phyloP scores from a whole-genome alignment of 192 early-diverging fungal genomes.

The Allomyces arbusculus region DNA sequence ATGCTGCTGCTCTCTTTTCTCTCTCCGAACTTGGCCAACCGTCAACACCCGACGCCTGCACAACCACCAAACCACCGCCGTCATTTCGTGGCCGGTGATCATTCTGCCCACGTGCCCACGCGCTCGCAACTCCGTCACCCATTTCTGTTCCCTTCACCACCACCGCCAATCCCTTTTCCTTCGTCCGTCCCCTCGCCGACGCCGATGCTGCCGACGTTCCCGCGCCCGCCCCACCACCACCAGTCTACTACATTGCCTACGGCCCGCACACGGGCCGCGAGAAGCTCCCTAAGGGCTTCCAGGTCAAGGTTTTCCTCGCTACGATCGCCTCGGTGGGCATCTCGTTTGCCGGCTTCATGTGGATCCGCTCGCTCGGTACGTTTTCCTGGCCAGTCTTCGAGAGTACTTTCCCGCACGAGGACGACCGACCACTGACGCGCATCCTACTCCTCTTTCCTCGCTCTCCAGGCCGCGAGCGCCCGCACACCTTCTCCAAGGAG shows the following conservation, averaged over 20 bases:
- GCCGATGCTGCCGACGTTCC: background rate
- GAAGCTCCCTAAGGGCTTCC: conserved; percentile 39
- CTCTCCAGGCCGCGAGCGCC: conserved; percentile 33
- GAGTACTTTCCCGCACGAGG: background rate
- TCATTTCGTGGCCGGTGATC: too few species aligned
- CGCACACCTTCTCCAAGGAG: conserved; percentile 50
- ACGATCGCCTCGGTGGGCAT: conserved; percentile 13
- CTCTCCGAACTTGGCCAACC: too few species aligned
- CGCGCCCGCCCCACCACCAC: background rate
- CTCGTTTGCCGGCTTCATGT: conserved; percentile 2
- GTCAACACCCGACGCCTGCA: too few species aligned
- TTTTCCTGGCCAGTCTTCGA: background rate
- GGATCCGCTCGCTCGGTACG: conserved; percentile 1
- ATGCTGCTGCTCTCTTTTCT: too few species aligned
- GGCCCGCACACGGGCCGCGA: conserved; percentile 79
- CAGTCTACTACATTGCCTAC: conserved; percentile 88
- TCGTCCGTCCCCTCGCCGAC: conserved; percentile 1
- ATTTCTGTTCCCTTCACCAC: background rate
- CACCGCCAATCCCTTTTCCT: background rate
- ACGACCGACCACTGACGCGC: background rate
- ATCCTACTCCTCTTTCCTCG: background rate
- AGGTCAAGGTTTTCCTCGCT: conserved; percentile 45
- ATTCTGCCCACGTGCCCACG: too few species aligned
- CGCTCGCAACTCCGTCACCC: background rate
- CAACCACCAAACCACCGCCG: too few species aligned